phyloP scores from a whole-genome alignment of 208 protist species.

The Wallacemonas sp. region DNA sequence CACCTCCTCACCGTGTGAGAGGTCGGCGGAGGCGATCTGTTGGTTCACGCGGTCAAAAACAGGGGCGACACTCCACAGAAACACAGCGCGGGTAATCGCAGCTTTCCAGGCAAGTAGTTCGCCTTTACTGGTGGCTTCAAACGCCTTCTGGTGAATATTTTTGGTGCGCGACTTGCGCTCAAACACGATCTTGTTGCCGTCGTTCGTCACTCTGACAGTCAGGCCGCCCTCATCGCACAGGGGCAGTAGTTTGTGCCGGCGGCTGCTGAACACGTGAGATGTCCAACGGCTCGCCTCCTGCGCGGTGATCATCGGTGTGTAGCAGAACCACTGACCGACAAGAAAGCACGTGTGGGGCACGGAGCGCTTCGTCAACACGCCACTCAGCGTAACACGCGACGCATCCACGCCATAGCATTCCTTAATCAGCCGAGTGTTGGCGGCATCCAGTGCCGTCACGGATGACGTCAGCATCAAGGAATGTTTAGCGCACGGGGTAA shows the following conservation, averaged over 20 bases:
- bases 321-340: background rate
- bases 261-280: too few relatives aligned
- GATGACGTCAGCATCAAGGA: slow-evolving; percentile 1
- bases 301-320: background rate
- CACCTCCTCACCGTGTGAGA: background rate
- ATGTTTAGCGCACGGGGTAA: too few relatives aligned
- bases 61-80: slow-evolving; percentile 10
- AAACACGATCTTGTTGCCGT: background rate
- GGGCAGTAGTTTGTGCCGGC: background rate
- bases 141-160: slow-evolving; percentile 4
- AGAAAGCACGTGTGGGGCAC: background rate
- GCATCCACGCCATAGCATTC: background rate
- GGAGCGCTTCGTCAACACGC: background rate
- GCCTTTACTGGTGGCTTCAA: background rate
- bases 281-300: too few relatives aligned
- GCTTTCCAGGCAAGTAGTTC: slow-evolving; percentile 18
- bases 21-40: background rate
- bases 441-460: background rate
- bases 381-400: background rate
- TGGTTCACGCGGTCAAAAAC: background rate
- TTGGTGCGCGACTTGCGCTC: background rate
- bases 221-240: background rate
- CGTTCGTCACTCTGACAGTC: background rate
- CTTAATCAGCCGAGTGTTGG: background rate
- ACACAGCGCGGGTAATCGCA: slow-evolving; percentile 2